Conservation (phyloP, 2,329 filamentous ascomycete species). For the Fonsecaea nubica region DNA sequence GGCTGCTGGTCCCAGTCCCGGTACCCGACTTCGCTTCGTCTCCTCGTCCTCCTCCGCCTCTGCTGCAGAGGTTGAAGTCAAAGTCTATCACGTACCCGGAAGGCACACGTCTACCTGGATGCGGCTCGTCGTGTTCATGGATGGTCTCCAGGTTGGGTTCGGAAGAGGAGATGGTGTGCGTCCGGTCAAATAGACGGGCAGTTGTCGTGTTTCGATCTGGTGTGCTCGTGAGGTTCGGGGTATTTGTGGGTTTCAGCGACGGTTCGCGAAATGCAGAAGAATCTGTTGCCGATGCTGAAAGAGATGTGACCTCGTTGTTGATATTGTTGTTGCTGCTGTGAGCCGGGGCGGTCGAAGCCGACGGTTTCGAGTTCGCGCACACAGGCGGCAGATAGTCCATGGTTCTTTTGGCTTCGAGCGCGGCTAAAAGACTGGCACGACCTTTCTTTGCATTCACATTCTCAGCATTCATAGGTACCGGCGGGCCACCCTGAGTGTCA, state of each 20-base stretch:
- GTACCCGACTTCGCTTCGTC: background rate
- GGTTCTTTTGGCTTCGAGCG: conserved; percentile 17
- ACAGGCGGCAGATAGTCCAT: conserved; percentile 16
- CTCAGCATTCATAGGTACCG: conserved; percentile 14
- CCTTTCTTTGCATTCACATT: conserved; percentile 17
- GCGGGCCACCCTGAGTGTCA: conserved; percentile 28
- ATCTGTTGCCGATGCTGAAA: background rate
- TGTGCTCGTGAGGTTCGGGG: background rate
- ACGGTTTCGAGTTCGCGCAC: background rate
- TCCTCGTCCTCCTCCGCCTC: background rate
- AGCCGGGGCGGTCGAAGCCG: background rate
- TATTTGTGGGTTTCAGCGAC: background rate
- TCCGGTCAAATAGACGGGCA: conserved; percentile 21
- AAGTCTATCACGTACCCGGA: conserved; percentile 13
- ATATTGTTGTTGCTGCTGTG: background rate
- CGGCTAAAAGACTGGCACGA: conserved; percentile 24
- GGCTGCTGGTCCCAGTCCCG: background rate
- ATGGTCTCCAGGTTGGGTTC: conserved; percentile 28
- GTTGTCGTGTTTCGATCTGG: background rate
- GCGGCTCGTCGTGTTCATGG: conserved; percentile 30
- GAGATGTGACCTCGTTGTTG: background rate
- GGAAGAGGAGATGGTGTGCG: conserved; percentile 8
- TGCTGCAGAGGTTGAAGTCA: background rate
- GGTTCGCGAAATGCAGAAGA: background rate
- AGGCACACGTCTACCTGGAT: conserved; percentile 23